phyloP scores from a whole-genome alignment of 331 rosid genomes.

The Saraca asoca region DNA sequence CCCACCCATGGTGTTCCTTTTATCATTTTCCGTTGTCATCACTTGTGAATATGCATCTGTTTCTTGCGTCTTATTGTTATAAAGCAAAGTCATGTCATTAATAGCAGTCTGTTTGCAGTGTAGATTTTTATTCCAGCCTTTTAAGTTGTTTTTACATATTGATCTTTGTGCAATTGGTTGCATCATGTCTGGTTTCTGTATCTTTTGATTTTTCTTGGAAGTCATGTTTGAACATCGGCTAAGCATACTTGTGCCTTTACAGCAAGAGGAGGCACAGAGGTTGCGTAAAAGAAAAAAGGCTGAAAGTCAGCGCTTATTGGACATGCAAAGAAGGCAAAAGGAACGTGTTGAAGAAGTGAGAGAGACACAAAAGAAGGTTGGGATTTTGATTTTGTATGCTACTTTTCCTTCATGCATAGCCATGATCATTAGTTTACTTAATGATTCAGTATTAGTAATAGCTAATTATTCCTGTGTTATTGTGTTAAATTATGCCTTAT shows the following conservation, averaged over 20 bases:
- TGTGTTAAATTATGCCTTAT: constrained; percentile 35
- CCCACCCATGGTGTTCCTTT: not conserved
- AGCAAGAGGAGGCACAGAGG: constrained; percentile 78
- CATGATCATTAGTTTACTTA: constrained; percentile 11
- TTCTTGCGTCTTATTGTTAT: constrained; percentile 4
- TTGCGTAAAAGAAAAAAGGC: constrained; percentile 74
- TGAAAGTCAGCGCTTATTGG: constrained; percentile 57
- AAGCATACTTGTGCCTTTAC: constrained; percentile 33
- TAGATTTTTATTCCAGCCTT: not conserved
- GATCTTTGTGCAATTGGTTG: constrained; percentile 6
- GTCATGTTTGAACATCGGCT: constrained; percentile 20
- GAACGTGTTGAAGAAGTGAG: constrained; percentile 91
- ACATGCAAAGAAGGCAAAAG: constrained; percentile 76
- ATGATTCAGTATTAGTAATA: constrained; percentile 1
- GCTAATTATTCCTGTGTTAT: constrained; percentile 19
- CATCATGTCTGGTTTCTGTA: not conserved
- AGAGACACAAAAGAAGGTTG: constrained; percentile 85
- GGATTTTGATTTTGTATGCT: constrained; percentile 11
- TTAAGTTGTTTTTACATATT: not conserved
- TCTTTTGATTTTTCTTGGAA: not conserved
- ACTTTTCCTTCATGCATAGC: constrained; percentile 9
- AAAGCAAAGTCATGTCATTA: not conserved
- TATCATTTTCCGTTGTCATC: not conserved
- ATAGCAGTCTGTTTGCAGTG: not conserved
- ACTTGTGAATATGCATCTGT: not conserved